These are phyloP conservation scores for Spergularia azorica DNA, from an alignment of 179 eudicot species.

Conservation along the genomic window DNA sequence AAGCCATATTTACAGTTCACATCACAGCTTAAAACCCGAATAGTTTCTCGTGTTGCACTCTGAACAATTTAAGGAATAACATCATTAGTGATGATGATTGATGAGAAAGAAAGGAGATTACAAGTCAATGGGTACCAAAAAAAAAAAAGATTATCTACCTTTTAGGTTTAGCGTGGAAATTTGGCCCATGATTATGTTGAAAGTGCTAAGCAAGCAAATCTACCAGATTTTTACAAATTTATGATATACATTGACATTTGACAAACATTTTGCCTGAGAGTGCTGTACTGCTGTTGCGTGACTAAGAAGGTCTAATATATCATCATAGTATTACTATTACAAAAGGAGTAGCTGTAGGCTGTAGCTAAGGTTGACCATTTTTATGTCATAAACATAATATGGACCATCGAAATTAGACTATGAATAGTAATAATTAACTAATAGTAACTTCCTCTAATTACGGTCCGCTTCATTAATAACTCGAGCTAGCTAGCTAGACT, in stretches of 20 bases:
- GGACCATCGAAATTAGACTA: slow-evolving; percentile 12
- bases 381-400: background rate
- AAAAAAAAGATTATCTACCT: too few relatives aligned
- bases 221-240: background rate
- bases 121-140: too few relatives aligned
- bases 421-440: background rate
- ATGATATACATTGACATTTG: background rate
- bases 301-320: background rate
- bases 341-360: slow-evolving; percentile 1
- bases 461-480: background rate
- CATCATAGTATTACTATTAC: background rate
- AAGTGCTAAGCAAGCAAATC: slow-evolving; percentile 11
- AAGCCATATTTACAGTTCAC: too few relatives aligned
- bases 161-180: too few relatives aligned
- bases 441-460: background rate
- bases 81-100: too few relatives aligned
- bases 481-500: slow-evolving; percentile 23
- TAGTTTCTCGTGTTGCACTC: too few relatives aligned
- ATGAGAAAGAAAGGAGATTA: too few relatives aligned
- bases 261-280: background rate
- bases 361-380: slow-evolving; percentile 4
- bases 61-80: too few relatives aligned
- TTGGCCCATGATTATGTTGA: background rate
- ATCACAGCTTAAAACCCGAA: too few relatives aligned
- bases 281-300: background rate